Percentiles rank a stretch among this genome's conserved stretches.
Evolutionary conservation across 192 early-diverging fungal species (phyloP).

Genomic region (Coemansia asiatica): DNA sequence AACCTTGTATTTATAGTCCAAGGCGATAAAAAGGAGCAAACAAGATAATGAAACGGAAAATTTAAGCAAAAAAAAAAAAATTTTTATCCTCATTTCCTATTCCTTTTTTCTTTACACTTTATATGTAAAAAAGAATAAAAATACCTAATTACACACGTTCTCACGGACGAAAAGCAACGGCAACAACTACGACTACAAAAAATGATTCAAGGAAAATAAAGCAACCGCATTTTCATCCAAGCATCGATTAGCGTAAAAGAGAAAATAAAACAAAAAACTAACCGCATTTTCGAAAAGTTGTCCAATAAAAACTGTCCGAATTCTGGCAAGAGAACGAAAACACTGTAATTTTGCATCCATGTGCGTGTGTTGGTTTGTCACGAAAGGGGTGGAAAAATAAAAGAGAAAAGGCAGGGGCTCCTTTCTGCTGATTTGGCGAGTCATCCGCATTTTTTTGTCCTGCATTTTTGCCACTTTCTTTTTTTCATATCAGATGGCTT

Average conservation of each 20-base stretch:
- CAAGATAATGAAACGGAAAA: not conserved
- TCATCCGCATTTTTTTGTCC: not conserved
- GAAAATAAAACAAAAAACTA: not conserved
- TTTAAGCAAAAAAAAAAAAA: too few species aligned
- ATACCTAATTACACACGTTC: not conserved
- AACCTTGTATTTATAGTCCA: not conserved
- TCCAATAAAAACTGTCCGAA: conserved; percentile 3
- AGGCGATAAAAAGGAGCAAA: not conserved
- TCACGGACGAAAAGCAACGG: not conserved
- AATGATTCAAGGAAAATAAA: not conserved
- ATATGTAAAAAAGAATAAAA: too few species aligned
- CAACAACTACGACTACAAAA: not conserved
- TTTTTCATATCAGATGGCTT: not conserved
- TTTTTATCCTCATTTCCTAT: not conserved
- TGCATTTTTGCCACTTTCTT: not conserved
- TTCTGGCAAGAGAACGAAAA: not conserved
- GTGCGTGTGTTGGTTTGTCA: conserved; percentile 34
- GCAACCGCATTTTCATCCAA: too few species aligned
- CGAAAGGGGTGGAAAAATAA: conserved; percentile 26
- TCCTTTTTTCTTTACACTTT: not conserved
- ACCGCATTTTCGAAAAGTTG: not conserved
- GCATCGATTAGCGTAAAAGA: too few species aligned
- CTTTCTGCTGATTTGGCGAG: conserved; percentile 4
- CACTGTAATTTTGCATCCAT: not conserved
- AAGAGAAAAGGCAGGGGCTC: conserved; percentile 7